These are phyloP conservation scores for Zasmidium angulare DNA, from an alignment of 2,329 filamentous ascomycete species.

Conservation along the genomic window DNA sequence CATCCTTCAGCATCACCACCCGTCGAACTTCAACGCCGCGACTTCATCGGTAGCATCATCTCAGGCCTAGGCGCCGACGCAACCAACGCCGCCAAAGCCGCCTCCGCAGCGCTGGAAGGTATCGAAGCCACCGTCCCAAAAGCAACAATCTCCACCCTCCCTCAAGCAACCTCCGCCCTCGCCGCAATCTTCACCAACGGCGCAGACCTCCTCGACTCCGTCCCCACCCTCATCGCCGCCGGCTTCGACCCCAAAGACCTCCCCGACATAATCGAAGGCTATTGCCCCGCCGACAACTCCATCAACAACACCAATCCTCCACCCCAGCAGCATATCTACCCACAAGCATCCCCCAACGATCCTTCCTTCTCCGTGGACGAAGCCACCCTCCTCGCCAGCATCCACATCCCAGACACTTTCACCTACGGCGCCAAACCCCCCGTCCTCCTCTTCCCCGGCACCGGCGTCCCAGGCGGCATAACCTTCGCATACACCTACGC, in stretches of 20 bases:
- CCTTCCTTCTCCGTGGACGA: constrained; percentile 52
- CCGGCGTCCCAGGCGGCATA: constrained; percentile 49
- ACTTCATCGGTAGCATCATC: neutral
- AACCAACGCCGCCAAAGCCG: neutral
- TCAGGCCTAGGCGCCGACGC: constrained; percentile 2
- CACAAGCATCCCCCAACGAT: constrained; percentile 41
- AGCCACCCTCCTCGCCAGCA: constrained; percentile 48
- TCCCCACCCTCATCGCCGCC: constrained; percentile 4
- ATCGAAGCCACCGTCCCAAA: constrained; percentile 5
- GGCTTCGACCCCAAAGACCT: constrained; percentile 14
- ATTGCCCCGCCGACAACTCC: constrained; percentile 22
- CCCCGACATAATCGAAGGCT: constrained; percentile 14
- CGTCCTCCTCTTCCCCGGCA: constrained; percentile 56
- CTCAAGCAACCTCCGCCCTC: constrained; percentile 5
- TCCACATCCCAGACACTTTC: constrained; percentile 54
- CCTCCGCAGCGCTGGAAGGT: neutral
- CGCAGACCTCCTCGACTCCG: constrained; percentile 3
- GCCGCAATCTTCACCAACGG: neutral
- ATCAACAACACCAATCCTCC: constrained; percentile 33
- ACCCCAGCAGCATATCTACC: constrained; percentile 35
- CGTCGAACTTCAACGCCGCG: neutral
- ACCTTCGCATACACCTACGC: constrained; percentile 51
- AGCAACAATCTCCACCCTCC: constrained; percentile 2
- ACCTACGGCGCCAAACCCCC: constrained; percentile 48
- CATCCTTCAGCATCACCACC: neutral